Evolutionary conservation across 2,329 filamentous ascomycete genomes (phyloP).

Genomic region (Ilyonectria destructans): DNA sequence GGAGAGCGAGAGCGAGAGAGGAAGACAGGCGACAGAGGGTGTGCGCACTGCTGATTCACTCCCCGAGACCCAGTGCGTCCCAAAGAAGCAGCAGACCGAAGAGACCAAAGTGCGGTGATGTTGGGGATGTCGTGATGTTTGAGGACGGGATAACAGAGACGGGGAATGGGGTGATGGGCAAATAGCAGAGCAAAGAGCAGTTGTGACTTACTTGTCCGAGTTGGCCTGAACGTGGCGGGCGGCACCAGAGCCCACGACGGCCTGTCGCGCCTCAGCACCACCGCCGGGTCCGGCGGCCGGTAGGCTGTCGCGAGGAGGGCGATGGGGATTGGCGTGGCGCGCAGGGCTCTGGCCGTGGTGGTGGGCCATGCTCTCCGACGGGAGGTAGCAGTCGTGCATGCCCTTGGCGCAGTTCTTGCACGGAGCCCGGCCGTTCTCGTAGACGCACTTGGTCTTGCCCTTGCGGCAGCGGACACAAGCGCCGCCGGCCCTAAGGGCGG

Average conservation of each 20-base stretch:
- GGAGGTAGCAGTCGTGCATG: constrained; percentile 76
- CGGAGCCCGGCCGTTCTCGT: constrained; percentile 74
- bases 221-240: constrained; percentile 65
- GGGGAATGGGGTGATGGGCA: constrained; percentile 18
- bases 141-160: constrained; percentile 3
- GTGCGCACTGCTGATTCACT: constrained; percentile 42
- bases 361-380: constrained; percentile 73
- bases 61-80: constrained; percentile 20
- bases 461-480: constrained; percentile 76
- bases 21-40: constrained; percentile 36
- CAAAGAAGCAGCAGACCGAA: constrained; percentile 23
- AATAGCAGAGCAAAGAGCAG: constrained; percentile 20
- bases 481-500: constrained; percentile 73
- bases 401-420: constrained; percentile 77
- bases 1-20: constrained; percentile 37
- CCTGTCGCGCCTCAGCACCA: constrained; percentile 62
- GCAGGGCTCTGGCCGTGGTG: constrained; percentile 73
- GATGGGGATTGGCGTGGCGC: constrained; percentile 63
- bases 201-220: constrained; percentile 70
- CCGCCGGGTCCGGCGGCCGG: constrained; percentile 67
- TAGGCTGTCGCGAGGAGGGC: constrained; percentile 69
- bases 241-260: constrained; percentile 59
- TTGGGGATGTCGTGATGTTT: constrained; percentile 19
- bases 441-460: constrained; percentile 77
- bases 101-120: constrained; percentile 25